Percentiles rank a stretch among this genome's conserved stretches.
Conservation (phyloP, 495 filamentous ascomycete species). For the Penicillium daleae region DNA sequence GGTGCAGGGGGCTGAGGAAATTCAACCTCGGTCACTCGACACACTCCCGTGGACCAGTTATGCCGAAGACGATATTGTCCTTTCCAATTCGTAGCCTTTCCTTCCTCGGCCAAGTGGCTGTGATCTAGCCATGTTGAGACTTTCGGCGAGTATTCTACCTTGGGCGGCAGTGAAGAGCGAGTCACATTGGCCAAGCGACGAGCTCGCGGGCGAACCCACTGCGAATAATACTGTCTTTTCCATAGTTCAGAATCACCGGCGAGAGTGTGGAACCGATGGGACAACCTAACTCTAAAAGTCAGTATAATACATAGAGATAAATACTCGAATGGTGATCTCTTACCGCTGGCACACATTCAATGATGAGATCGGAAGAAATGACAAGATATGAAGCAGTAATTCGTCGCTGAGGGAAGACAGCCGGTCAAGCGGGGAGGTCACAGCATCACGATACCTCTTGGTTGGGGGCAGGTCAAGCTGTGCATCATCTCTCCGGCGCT, state of each 20-base stretch:
- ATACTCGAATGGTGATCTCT: conserved; percentile 3
- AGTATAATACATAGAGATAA: background rate
- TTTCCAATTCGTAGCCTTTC: conserved; percentile 76
- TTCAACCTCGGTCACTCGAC: conserved; percentile 74
- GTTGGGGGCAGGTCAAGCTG: conserved; percentile 15
- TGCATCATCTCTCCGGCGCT: conserved; percentile 41
- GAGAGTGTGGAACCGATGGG: conserved; percentile 74
- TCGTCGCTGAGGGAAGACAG: conserved; percentile 80
- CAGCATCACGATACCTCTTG: conserved; percentile 44
- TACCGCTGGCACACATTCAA: conserved; percentile 72
- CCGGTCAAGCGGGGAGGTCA: conserved; percentile 35
- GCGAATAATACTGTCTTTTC: conserved; percentile 86
- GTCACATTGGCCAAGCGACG: conserved; percentile 72
- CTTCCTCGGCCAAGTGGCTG: conserved; percentile 56
- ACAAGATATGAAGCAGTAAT: conserved; percentile 82
- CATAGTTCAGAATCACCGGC: conserved; percentile 86
- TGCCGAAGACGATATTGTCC: conserved; percentile 84
- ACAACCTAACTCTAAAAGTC: conserved; percentile 56
- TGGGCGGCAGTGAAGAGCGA: conserved; percentile 43
- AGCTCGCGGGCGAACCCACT: conserved; percentile 85
- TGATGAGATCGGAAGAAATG: conserved; percentile 68
- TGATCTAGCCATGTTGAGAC: conserved; percentile 85
- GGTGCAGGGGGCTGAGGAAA: conserved; percentile 60
- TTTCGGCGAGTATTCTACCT: conserved; percentile 68
- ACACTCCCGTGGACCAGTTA: conserved; percentile 88